phyloP scores from a whole-genome alignment of 352 stramenopile species.

The Phytophthora podocarpi region DNA sequence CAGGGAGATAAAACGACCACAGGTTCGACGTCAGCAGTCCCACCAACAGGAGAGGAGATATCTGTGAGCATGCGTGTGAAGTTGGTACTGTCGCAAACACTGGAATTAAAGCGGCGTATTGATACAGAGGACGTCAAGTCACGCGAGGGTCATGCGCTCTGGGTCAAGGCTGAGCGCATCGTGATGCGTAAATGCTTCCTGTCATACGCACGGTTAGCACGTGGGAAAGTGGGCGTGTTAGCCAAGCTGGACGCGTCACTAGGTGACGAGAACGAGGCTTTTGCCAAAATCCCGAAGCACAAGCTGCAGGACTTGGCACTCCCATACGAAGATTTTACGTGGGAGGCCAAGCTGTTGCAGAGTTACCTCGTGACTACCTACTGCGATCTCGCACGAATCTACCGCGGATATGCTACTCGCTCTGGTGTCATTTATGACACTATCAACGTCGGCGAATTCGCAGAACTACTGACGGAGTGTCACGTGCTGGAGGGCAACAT shows the following conservation, averaged over 20 bases:
- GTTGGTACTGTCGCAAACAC: conserved; percentile 65
- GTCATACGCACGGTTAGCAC: conserved; percentile 65
- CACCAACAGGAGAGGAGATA: conserved; percentile 25
- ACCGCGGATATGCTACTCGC: conserved; percentile 66
- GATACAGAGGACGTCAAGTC: conserved; percentile 62
- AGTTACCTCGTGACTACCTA: conserved; percentile 70
- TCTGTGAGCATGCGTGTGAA: conserved; percentile 66
- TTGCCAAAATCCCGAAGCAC: conserved; percentile 53
- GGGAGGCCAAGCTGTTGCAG: conserved; percentile 78
- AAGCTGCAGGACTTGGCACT: conserved; percentile 59
- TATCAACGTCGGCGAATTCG: conserved; percentile 62
- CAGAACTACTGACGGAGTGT: conserved; percentile 68
- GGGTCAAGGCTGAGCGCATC: conserved; percentile 72
- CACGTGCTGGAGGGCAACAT: conserved; percentile 63
- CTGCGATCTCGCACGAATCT: conserved; percentile 79
- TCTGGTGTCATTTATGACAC: conserved; percentile 37
- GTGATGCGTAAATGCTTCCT: conserved; percentile 83
- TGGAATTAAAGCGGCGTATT: conserved; percentile 75
- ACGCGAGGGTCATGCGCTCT: conserved; percentile 67
- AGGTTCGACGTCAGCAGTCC: neutral
- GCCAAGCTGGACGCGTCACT: conserved; percentile 46
- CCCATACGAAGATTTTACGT: conserved; percentile 67
- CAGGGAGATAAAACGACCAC: conserved; percentile 24
- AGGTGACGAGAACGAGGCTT: conserved; percentile 66
- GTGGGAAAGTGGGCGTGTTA: conserved; percentile 68